Evolutionary conservation across 495 filamentous ascomycete genomes (phyloP), one percentile per base, ranked within the genome.

Genomic region (Rhizodiscina lignyota): DNA sequence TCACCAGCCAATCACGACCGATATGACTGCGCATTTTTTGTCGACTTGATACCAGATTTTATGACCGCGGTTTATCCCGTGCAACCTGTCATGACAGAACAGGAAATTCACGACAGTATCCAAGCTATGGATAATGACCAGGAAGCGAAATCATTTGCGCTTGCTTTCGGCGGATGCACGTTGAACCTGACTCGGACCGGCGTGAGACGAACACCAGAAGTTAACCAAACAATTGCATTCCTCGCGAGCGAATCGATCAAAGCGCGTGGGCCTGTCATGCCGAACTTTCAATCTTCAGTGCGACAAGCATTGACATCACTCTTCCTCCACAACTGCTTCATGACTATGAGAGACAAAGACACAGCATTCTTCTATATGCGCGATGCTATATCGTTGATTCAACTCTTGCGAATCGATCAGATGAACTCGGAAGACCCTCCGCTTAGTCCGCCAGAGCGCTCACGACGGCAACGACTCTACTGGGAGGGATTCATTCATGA

Each of bases 321-420:
- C n/a, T 53, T 47, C 30, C 21, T 53, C 10, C 37, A 51, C 18
- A 42, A 39, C 30, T 50, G 47, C 34, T 30, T 50, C 4, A 39
- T 48, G 35, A 40, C 15, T 10, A 35, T 48, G 16, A 36, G 38
- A 21, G 24, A 56, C 22, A 62, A 64, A 41, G 59, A 61, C 36
- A 56, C 62, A 18, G 68, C 67, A 5, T 78, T 73, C 69, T 66
- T 67, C 33, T 76, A 77, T 41, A 49, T 78, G n/a, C 62, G 71
- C 24, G 72, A 79, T 47, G 62, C 71, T 1, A 66, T 66, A 17
- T 68, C 68, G 0, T 60, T 73, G 53, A 62, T 66, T 3, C 67
- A 71, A 39, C 64, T 70, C 11, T 47, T 79, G 17, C 68, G 67
- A 1, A 54, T 79, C 20, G 62, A 77, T 47, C 63, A 72, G n/a